Base-by-base conservation (phyloP, 331 rosid species). In the Malus hybrid region DNA sequence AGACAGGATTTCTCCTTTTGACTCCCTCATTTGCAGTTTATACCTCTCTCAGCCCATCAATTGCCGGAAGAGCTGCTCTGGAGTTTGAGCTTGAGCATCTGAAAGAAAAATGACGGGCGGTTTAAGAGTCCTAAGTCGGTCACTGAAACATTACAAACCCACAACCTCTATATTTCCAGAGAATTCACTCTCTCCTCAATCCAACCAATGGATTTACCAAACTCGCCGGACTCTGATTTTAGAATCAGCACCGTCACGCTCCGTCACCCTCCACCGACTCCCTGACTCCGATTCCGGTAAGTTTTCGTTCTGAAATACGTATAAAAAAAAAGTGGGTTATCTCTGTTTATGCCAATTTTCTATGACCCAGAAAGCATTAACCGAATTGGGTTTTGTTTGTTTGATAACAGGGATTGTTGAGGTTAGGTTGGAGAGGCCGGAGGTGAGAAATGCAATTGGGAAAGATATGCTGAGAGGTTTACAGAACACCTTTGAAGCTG, bases 341-440 rank as follows among this genome's bases (percentile, higher is more conserved):
- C 4, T n/a, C 7, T 67, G 12, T 59, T 36, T 57, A 28, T 54
- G 18, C n/a, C 10, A 19, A 57, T 79, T 61, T 59, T 15, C 33
- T 62, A 22, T 57, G 36, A 42, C 60, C 19, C 57, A 22, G 44
- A 2, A 19, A 67, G 9, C 24, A 34, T 20, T 66, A 61, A 36
- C 19, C 27, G 16, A 48, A 57, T 15, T 20, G 79, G 29, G 3
- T 61, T 31, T 69, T 33, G 60, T 67, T 66, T 12, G 44, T 75
- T 8, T 28, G 60, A 10, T 55, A 55, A 20, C 76, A 94, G 99
- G 97, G 56, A 94, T 94, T 79, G 44, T 92, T 0, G 91, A 94
- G 82, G 74, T 94, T 73, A 87, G 79, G 57, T 85, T 94, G 89
- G 87, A 92, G 61, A 85, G 93, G 76, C 92, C 96, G 10, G 85